These are phyloP conservation scores for Lipomyces orientalis DNA, from an alignment of 805 yeast species.

Conservation along the genomic window DNA sequence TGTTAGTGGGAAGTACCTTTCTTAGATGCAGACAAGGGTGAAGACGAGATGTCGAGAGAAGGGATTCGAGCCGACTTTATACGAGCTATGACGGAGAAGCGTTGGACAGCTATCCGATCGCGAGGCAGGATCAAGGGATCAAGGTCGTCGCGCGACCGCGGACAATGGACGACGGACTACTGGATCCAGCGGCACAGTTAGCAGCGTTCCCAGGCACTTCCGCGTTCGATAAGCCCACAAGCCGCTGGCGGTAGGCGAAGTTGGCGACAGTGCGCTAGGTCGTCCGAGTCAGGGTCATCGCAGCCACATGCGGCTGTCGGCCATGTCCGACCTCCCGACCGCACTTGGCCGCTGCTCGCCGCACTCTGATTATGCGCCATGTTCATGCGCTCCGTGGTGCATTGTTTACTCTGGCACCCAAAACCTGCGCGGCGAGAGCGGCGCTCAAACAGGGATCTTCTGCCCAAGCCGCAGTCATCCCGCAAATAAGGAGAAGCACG, in stretches of 20 bases:
- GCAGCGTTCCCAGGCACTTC: background rate
- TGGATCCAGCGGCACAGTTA: background rate
- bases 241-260: background rate
- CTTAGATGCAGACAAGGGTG: background rate
- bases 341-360: background rate
- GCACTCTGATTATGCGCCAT: background rate
- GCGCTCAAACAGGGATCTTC: too few species aligned
- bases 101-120: background rate
- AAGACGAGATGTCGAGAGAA: background rate
- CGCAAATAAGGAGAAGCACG: background rate
- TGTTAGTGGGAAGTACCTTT: background rate
- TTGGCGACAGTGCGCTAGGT: background rate
- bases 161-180: background rate
- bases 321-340: slow-evolving; percentile 14
- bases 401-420: too few species aligned
- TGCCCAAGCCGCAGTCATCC: background rate
- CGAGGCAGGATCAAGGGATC: background rate
- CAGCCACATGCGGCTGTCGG: slow-evolving; percentile 22
- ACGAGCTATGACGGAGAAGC: background rate
- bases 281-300: too few species aligned
- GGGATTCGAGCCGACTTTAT: background rate
- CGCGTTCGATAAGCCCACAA: too few species aligned
- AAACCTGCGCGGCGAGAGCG: too few species aligned
- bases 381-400: background rate
- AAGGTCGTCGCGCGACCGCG: background rate